Percentiles rank a stretch among this genome's conserved stretches.
Conservation (phyloP, 2,329 filamentous ascomycete genomes). For the Fusarium buxicola region DNA sequence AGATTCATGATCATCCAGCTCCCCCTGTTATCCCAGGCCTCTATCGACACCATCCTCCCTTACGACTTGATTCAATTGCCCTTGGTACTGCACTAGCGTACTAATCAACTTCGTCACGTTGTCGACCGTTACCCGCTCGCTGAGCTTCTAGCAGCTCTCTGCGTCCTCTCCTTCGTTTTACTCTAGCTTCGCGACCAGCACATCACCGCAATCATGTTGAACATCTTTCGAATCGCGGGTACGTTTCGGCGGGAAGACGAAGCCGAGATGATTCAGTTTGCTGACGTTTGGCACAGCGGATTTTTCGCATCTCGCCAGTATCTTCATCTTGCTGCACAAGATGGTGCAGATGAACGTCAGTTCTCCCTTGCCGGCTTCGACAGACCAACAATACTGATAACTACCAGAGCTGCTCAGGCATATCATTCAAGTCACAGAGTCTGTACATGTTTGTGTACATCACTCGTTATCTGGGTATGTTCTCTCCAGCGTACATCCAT, state of each 20-base stretch:
- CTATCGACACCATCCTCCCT: constrained; percentile 25
- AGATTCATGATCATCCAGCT: constrained; percentile 44
- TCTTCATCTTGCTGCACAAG: constrained; percentile 95
- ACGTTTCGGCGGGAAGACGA: constrained; percentile 41
- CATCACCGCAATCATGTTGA: constrained; percentile 59
- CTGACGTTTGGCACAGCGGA: constrained; percentile 71
- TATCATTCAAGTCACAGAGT: constrained; percentile 98
- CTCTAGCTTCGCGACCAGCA: constrained; percentile 28
- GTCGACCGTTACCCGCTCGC: constrained; percentile 31
- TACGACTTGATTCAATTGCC: constrained; percentile 34
- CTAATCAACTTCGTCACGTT: constrained; percentile 24
- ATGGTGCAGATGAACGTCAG: constrained; percentile 92
- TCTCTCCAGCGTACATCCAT: not conserved
- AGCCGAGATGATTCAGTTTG: constrained; percentile 5
- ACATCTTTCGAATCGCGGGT: constrained; percentile 70
- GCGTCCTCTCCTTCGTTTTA: constrained; percentile 10
- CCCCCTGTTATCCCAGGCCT: constrained; percentile 36
- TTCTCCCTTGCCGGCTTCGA: constrained; percentile 19
- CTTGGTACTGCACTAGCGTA: constrained; percentile 7
- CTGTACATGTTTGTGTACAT: constrained; percentile 95
- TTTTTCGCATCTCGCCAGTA: constrained; percentile 93
- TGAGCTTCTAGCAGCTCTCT: constrained; percentile 37
- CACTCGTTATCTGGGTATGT: constrained; percentile 85
- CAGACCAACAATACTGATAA: constrained; percentile 34
- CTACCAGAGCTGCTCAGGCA: constrained; percentile 90